Percentiles rank a stretch among this genome's conserved stretches.
Evolutionary conservation across 2,329 filamentous ascomycete species (phyloP).

Genomic region (Penicillium sp.): DNA sequence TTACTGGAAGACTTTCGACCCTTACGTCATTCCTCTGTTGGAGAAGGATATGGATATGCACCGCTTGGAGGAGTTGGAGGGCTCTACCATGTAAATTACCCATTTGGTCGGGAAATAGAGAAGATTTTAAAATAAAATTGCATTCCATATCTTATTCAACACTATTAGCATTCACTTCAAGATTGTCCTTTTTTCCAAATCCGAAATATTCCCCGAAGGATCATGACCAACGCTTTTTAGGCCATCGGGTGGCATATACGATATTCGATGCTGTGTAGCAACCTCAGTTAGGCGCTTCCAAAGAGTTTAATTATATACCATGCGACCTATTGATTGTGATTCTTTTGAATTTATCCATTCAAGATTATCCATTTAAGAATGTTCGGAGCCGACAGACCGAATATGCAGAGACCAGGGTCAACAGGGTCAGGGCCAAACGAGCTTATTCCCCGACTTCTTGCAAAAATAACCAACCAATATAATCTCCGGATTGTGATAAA

Average conservation of each 20-base stretch:
- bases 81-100: slow-evolving; percentile 7
- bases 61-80: slow-evolving; percentile 63
- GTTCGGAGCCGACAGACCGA: not conserved
- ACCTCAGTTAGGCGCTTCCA: not conserved
- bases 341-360: not conserved
- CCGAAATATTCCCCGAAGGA: no score
- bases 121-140: not conserved
- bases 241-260: not conserved
- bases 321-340: not conserved
- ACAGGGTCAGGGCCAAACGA: not conserved
- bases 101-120: not conserved
- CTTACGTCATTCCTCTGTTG: slow-evolving; percentile 67
- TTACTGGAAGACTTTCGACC: slow-evolving; percentile 74
- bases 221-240: not conserved
- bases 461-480: slow-evolving; percentile 3
- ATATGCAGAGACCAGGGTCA: not conserved
- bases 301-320: not conserved
- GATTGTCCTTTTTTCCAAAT: not conserved
- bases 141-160: not conserved
- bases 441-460: slow-evolving; percentile 3
- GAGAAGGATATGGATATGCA: slow-evolving; percentile 68
- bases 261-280: not conserved
- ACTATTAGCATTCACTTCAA: not conserved
- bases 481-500: not conserved
- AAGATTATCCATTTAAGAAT: not conserved